phyloP scores from a whole-genome alignment of 73 alveolate genomes.

The Uronychia setigera region DNA sequence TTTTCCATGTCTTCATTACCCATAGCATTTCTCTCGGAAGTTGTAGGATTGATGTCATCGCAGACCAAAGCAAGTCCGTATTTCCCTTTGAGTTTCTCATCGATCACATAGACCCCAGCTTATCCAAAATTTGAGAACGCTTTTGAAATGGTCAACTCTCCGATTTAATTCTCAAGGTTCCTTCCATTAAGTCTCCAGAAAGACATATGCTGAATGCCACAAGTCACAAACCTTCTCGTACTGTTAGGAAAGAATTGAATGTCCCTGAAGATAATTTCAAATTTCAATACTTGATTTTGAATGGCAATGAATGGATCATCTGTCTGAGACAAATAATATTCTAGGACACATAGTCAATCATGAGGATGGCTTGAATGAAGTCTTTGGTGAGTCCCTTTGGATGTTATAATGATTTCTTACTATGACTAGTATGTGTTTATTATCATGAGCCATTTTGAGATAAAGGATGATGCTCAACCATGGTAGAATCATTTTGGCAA shows the following conservation, averaged over 20 bases:
- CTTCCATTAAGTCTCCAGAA: constrained; percentile 88
- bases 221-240: constrained; percentile 90
- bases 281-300: constrained; percentile 85
- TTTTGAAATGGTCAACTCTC: constrained; percentile 64
- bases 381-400: constrained; percentile 84
- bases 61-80: constrained; percentile 68
- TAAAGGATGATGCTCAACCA: constrained; percentile 56
- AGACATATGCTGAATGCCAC: constrained; percentile 96
- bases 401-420: not conserved
- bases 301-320: constrained; percentile 85
- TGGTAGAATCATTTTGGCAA: constrained; percentile 64
- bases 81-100: constrained; percentile 29
- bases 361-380: constrained; percentile 71
- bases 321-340: constrained; percentile 66
- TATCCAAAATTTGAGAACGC: constrained; percentile 54
- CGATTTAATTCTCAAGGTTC: constrained; percentile 73
- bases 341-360: constrained; percentile 79
- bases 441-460: constrained; percentile 81
- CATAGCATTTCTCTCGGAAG: constrained; percentile 14
- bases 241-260: constrained; percentile 88
- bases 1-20: constrained; percentile 59
- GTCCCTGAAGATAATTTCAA: constrained; percentile 49
- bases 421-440: constrained; percentile 64
- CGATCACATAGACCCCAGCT: constrained; percentile 52
- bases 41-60: constrained; percentile 61